Base-by-base conservation (phyloP, 1,284 basidiomycete genomes). In the Ustilago nuda region DNA sequence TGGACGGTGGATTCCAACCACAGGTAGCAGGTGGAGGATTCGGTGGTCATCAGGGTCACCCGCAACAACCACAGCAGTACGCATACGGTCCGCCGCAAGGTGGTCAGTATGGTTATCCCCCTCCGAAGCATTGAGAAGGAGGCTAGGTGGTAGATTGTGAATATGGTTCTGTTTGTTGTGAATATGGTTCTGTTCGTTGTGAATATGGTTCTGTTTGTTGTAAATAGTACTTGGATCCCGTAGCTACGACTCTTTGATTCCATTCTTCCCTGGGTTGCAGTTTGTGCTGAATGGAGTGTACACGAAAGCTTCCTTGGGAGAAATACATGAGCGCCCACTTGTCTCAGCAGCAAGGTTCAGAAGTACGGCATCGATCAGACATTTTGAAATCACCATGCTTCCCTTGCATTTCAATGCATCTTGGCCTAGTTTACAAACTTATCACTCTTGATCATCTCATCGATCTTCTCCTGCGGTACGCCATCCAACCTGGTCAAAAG, bases 1-100 rank as follows among this genome's bases (percentile, higher is more conserved):
- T 79, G 39, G 79, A 80, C 41, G 79, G 79, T 4, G 75, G 77
- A 19, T 85, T 63, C 72, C 78, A 82, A 60, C 83, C 83, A 1
- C 78, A 71, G 35, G 56, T 67, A 0, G 80, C 80, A 0, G 53
- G 52, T 4, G 76, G 70, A 2, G 80, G 76, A 3, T 74, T 66
- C 32, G 72, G 68, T 5, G 65, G 70, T 17, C 63, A 76, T 55
- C 72, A 72, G 48, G 76, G 63, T 32, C 43, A 45, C 43, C 60
- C 33, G 12, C 58, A 46, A 37, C 69, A 75, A 36, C 76, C 72
- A 6, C 76, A 78, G 50, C 72, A 78, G 70, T 78, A 72, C 36
- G 79, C 72, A 1, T 80, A 78, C 39, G 76, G 76, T 8, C 79
- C 72, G 2, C 72, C 70, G 15, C 73, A 67, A 19, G 65, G 61